Percentiles rank a stretch among this genome's conserved stretches.
These are phyloP conservation scores for Closterium sp. DNA, from an alignment of 139 green algal genomes.

Conservation along the genomic window DNA sequence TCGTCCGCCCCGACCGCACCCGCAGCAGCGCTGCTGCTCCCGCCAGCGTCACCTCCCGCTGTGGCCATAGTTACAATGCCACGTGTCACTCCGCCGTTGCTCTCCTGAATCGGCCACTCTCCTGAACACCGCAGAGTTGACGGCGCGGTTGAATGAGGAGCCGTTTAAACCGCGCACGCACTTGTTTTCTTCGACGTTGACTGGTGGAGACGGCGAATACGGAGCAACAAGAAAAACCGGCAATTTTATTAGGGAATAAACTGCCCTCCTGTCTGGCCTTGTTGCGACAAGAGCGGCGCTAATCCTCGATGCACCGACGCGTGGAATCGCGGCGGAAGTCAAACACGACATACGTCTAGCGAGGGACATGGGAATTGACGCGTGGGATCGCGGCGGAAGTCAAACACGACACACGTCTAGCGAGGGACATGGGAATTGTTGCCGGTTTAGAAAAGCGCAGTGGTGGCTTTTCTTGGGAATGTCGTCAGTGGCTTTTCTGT, in stretches of 20 bases:
- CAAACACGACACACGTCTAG: neutral
- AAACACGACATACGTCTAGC: neutral
- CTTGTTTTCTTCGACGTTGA: neutral
- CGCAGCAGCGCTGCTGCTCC: neutral
- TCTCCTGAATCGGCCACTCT: neutral
- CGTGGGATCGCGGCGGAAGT: neutral
- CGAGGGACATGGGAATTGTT: neutral
- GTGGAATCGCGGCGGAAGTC: neutral
- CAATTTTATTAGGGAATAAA: no score
- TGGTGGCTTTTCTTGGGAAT: no score
- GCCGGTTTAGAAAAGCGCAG: no score
- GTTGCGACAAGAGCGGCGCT: neutral
- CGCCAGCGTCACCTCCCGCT: neutral
- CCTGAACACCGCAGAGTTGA: neutral
- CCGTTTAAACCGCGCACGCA: neutral
- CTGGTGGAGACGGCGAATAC: neutral
- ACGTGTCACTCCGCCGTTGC: neutral
- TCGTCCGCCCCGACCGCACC: neutral
- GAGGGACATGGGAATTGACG: neutral
- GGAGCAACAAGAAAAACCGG: no score
- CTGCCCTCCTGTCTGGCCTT: no score
- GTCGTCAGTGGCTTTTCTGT: no score
- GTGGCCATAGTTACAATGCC: neutral
- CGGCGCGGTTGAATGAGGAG: neutral
- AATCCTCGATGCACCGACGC: no score